A percentile compares a stretch with the other conserved stretches of the same genome.
Conservation (phyloP, 441 rosid genomes). For the Croton laevigatus region DNA sequence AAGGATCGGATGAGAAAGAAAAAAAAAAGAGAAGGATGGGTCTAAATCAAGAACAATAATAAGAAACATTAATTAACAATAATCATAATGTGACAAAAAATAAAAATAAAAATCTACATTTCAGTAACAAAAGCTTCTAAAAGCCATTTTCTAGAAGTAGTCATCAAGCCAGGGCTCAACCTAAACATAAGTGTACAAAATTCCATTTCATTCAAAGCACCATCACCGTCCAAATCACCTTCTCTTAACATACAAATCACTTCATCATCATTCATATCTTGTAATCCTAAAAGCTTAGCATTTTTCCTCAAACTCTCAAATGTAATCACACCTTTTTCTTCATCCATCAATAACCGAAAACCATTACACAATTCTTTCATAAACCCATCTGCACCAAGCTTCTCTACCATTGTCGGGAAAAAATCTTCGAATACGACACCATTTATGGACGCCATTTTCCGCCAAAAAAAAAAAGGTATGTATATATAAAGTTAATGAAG, state of each 20-base stretch:
- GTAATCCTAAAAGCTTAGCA: conserved; percentile 41
- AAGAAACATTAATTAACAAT: background rate
- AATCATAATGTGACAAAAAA: too few species aligned
- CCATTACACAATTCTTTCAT: conserved; percentile 60
- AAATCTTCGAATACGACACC: conserved; percentile 35
- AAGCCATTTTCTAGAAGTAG: conserved; percentile 36
- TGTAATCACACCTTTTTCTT: conserved; percentile 49
- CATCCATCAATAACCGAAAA: conserved; percentile 53
- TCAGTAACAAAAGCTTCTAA: conserved; percentile 32
- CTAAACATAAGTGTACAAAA: conserved; percentile 68
- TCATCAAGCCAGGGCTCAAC: conserved; percentile 65
- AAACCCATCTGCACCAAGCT: conserved; percentile 62
- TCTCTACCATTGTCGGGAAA: conserved; percentile 59
- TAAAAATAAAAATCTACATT: conserved; percentile 9
- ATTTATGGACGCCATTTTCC: conserved; percentile 25
- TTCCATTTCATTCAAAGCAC: conserved; percentile 55
- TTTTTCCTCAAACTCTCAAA: conserved; percentile 54
- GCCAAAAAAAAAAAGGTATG: too few species aligned
- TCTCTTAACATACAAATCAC: conserved; percentile 54
- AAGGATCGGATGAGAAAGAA: background rate
- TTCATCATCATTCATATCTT: conserved; percentile 48
- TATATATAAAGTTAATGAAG: background rate
- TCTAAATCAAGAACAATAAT: background rate
- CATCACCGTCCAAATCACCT: conserved; percentile 67
- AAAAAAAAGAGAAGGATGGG: background rate